Percentiles rank a stretch among this genome's conserved stretches.
These are phyloP conservation scores for Xerocomus minutiporus DNA, from an alignment of 1,284 basidiomycete species.

Conservation along the genomic window DNA sequence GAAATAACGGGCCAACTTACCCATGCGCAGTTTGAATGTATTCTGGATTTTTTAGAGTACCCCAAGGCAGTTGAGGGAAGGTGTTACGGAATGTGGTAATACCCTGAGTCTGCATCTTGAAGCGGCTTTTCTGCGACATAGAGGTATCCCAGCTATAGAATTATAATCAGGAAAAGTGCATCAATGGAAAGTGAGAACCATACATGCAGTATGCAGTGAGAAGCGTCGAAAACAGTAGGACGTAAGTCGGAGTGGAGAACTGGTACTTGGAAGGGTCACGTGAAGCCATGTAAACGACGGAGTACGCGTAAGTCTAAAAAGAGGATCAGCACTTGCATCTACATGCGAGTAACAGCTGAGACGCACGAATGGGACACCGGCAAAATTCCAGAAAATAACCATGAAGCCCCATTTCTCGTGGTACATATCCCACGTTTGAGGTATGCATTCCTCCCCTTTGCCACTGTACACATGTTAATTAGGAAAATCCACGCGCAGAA, in stretches of 20 bases:
- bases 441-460: conserved; percentile 96
- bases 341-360: neutral
- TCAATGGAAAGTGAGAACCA: conserved; percentile 10
- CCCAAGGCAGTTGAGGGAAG: conserved; percentile 92
- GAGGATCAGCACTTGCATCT: conserved; percentile 17
- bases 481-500: neutral
- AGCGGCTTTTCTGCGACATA: conserved; percentile 96
- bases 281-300: conserved; percentile 97
- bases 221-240: conserved; percentile 71
- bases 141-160: conserved; percentile 78
- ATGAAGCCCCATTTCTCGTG: conserved; percentile 97
- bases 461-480: conserved; percentile 35
- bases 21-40: conserved; percentile 95
- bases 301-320: conserved; percentile 90
- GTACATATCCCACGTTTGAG: conserved; percentile 99
- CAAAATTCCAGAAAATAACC: conserved; percentile 98
- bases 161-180: conserved; percentile 9
- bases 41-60: conserved; percentile 83
- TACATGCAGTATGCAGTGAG: conserved; percentile 84
- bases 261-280: conserved; percentile 85
- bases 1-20: conserved; percentile 33
- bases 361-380: conserved; percentile 82
- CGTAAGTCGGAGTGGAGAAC: conserved; percentile 76
- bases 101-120: conserved; percentile 96
- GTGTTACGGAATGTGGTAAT: conserved; percentile 82